Base-by-base conservation (phyloP, 805 yeast species). In the Cephaloascus albidus region DNA sequence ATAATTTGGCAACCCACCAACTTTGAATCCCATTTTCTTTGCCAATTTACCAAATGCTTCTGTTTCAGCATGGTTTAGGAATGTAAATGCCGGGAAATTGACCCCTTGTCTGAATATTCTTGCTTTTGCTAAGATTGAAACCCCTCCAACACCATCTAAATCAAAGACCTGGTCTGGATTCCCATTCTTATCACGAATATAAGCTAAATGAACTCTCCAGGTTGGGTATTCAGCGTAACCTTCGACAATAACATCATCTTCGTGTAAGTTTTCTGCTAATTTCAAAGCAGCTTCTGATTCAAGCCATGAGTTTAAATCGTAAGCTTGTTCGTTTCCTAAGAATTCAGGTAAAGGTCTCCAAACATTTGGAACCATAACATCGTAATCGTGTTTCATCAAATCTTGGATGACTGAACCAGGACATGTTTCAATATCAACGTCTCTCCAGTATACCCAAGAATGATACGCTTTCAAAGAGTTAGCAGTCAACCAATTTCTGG, bases 291-390 rank as follows among this genome's bases (percentile, higher is more conserved):
- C 78, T 4, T 78, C 82, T 3, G 89, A 78, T 63, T 93, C 98
- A 41, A 86, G 75, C 98, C 98, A 93, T 12, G 97, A 85, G 61
- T 93, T 93, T 54, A 93, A 74, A 61, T 93, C 98, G 58, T 93
- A 93, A 1, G 97, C 88, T 60, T 93, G 98, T 55, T 85, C 94
- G 46, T 77, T 76, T 16, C 93, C 94, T 45, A 93, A 72, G 61
- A 89, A 93, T 36, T 80, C 82, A 2, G 98, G 98, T 44, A 93
- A 69, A 2, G 97, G 98, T 50, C 98, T 73, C 98, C 98, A 93
- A 27, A 93, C 96, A 53, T 93, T 87, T 20, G 87, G 95, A 32
- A 82, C 80, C 57, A 85, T 68, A 14, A 85, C 83, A 52, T 85
- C 95, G 53, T 70, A 80, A 46, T 74, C 72, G 40, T 60, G 65